phyloP scores from a whole-genome alignment of 805 yeast species.

The Candida palmyrensis region DNA sequence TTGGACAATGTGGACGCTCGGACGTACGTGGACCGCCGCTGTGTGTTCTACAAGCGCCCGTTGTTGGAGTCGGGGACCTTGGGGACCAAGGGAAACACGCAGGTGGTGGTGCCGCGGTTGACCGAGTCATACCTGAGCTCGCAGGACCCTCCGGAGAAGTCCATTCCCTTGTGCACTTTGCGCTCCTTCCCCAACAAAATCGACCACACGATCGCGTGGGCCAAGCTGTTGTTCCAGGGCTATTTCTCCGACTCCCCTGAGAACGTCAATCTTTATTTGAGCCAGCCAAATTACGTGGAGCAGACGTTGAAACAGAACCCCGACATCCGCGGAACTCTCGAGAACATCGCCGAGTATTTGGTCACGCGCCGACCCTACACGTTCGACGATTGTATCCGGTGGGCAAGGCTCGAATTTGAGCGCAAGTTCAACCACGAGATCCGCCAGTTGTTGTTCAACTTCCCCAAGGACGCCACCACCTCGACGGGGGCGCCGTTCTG shows the following conservation, averaged over 20 bases:
- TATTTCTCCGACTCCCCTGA: constrained; percentile 88
- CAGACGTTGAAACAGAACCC: constrained; percentile 86
- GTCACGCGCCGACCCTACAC: constrained; percentile 70
- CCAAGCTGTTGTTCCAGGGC: constrained; percentile 90
- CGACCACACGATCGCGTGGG: constrained; percentile 99
- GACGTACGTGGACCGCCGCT: constrained; percentile 94
- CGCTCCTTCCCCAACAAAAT: constrained; percentile 97
- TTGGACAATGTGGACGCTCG: constrained; percentile 97
- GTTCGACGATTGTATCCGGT: constrained; percentile 88
- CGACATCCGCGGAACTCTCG: constrained; percentile 82
- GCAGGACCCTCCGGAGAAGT: constrained; percentile 97
- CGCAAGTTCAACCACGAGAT: constrained; percentile 80
- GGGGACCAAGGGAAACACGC: constrained; percentile 98
- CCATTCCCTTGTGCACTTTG: constrained; percentile 94
- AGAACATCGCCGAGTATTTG: constrained; percentile 72
- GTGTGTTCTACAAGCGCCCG: constrained; percentile 88
- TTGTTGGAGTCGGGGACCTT: constrained; percentile 94
- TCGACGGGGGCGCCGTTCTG: constrained; percentile 91
- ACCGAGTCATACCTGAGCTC: constrained; percentile 96
- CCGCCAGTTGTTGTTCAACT: constrained; percentile 83
- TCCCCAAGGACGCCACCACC: constrained; percentile 91
- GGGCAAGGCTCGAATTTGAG: constrained; percentile 94
- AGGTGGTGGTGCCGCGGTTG: constrained; percentile 86
- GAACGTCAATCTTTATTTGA: constrained; percentile 82
- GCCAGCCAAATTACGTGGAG: constrained; percentile 92